Evolutionary conservation across 2,329 filamentous ascomycete genomes (phyloP).

Genomic region (Aspergillus spinulosporus): DNA sequence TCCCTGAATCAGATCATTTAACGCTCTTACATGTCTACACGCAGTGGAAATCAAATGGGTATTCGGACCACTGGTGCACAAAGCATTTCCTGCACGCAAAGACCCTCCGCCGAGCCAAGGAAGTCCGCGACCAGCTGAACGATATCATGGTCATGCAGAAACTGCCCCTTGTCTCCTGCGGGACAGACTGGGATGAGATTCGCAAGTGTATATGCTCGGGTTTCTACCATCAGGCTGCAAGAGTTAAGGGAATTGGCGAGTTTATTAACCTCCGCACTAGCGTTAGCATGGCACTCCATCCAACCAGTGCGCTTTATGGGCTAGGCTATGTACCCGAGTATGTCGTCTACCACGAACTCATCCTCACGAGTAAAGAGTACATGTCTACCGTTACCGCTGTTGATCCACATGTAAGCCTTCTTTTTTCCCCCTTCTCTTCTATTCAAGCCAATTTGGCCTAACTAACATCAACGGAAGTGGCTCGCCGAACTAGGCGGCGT

Average conservation of each 20-base stretch:
- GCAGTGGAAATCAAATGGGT: conserved; percentile 90
- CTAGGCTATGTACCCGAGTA: conserved; percentile 93
- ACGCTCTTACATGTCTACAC: conserved; percentile 94
- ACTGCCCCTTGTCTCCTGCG: conserved; percentile 82
- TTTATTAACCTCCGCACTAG: conserved; percentile 96
- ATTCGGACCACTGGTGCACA: conserved; percentile 86
- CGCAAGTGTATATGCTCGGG: conserved; percentile 96
- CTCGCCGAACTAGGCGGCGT: conserved; percentile 93
- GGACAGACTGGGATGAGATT: conserved; percentile 95
- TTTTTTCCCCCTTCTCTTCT: not conserved
- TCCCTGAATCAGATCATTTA: conserved; percentile 94
- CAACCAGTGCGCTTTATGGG: conserved; percentile 89
- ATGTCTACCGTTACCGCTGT: conserved; percentile 97
- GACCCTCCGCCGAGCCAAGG: conserved; percentile 83
- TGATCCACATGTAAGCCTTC: conserved; percentile 68
- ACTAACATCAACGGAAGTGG: conserved; percentile 55
- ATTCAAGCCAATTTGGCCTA: not conserved
- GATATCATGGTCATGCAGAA: conserved; percentile 95
- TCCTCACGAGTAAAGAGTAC: conserved; percentile 95
- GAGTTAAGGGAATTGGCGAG: conserved; percentile 93
- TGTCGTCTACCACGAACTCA: conserved; percentile 96
- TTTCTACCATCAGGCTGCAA: conserved; percentile 96
- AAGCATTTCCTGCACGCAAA: conserved; percentile 96
- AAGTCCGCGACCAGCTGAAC: conserved; percentile 87
- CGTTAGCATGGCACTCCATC: conserved; percentile 90